A percentile compares a stretch with the other conserved stretches of the same genome.
These are phyloP conservation scores for Cutaneotrichosporon mucoides DNA, from an alignment of 1,284 basidiomycete genomes.

Conservation along the genomic window DNA sequence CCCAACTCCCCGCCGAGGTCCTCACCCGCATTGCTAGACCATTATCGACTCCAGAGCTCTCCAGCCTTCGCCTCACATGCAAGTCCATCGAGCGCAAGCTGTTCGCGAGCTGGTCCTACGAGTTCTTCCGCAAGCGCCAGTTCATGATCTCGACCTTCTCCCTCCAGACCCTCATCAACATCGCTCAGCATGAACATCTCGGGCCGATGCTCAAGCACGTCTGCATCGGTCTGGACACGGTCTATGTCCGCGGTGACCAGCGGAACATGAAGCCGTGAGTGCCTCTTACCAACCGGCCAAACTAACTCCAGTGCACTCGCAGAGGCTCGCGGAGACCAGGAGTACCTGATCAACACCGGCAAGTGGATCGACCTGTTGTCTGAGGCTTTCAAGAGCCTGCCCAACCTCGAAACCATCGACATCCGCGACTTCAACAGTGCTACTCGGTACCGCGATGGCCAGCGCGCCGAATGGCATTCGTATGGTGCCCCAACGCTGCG, in stretches of 20 bases:
- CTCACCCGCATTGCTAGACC: conserved; percentile 8
- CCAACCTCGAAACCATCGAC: conserved; percentile 49
- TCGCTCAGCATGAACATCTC: conserved; percentile 4
- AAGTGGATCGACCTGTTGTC: background rate
- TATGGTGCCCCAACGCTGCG: background rate
- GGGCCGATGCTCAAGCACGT: conserved; percentile 8
- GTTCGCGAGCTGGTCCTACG: conserved; percentile 5
- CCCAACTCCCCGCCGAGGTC: conserved; percentile 14
- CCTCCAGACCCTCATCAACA: conserved; percentile 11
- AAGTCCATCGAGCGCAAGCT: conserved; percentile 11
- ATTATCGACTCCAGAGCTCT: conserved; percentile 7
- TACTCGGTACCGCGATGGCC: conserved; percentile 14
- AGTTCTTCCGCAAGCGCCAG: conserved; percentile 18
- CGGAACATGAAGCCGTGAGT: no score
- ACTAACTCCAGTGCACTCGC: no score
- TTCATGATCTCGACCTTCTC: conserved; percentile 22
- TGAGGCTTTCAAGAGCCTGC: conserved; percentile 1
- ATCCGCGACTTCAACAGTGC: conserved; percentile 50
- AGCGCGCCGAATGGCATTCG: background rate
- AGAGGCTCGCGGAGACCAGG: conserved; percentile 7
- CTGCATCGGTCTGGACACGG: background rate
- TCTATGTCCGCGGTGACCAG: no score
- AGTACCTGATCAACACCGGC: conserved; percentile 1
- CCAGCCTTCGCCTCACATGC: conserved; percentile 11
- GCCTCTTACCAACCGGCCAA: no score